phyloP scores from a whole-genome alignment of 208 protist species.

The Strigomonas oncopelti region DNA sequence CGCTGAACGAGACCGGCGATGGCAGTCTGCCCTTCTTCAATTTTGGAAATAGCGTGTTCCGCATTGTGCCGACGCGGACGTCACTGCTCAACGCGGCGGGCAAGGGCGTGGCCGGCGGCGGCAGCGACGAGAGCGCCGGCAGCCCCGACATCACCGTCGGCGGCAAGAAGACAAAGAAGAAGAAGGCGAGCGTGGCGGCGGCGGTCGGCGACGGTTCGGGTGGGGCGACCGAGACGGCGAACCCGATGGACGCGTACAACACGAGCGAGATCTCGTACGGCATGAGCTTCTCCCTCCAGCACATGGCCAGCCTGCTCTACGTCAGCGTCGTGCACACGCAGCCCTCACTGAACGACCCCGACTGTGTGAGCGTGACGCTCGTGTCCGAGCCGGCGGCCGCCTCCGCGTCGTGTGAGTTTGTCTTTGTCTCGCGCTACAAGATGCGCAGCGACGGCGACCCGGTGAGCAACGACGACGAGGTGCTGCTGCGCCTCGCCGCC shows the following conservation, averaged over 20 bases:
- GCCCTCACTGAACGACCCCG: constrained; percentile 54
- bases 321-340: constrained; percentile 51
- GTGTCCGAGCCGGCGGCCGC: constrained; percentile 33
- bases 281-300: constrained; percentile 51
- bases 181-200: constrained; percentile 5
- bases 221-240: constrained; percentile 14
- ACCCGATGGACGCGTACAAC: constrained; percentile 27
- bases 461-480: constrained; percentile 53
- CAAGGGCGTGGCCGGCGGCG: constrained; percentile 11
- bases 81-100: constrained; percentile 13
- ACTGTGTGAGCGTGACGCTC: constrained; percentile 64
- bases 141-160: neutral
- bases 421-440: constrained; percentile 71
- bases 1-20: constrained; percentile 32
- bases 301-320: constrained; percentile 53
- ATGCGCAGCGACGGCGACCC: constrained; percentile 67
- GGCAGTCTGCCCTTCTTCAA: constrained; percentile 49
- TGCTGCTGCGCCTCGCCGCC: constrained; percentile 48
- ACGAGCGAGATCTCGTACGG: constrained; percentile 62
- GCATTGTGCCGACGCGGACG: constrained; percentile 37
- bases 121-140: neutral
- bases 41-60: constrained; percentile 58
- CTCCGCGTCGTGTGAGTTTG: constrained; percentile 49
- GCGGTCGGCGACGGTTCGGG: neutral
- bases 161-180: neutral